A percentile compares a stretch with the other conserved stretches of the same genome.
Conservation (phyloP, 2,329 filamentous ascomycete species). For the Exophiala calicioides region DNA sequence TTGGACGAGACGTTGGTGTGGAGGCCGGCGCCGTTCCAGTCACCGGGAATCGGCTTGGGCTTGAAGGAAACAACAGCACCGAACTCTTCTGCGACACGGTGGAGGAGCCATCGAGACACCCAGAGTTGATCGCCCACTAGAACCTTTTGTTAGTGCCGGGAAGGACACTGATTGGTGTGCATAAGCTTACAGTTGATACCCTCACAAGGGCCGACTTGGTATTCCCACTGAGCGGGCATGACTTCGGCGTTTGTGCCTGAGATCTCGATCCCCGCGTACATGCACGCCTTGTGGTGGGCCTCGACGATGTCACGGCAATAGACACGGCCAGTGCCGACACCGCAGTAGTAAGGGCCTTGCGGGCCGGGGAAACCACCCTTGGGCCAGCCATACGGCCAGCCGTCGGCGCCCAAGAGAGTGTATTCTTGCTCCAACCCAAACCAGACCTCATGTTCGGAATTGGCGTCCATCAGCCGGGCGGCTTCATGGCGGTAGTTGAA, state of each 20-base stretch:
- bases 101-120: conserved; percentile 85
- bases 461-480: conserved; percentile 82
- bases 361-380: conserved; percentile 85
- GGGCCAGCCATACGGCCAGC: conserved; percentile 92
- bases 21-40: conserved; percentile 96
- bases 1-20: conserved; percentile 92
- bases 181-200: conserved; percentile 73
- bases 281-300: conserved; percentile 85
- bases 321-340: conserved; percentile 95
- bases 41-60: conserved; percentile 91
- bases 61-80: conserved; percentile 93
- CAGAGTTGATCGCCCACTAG: conserved; percentile 96
- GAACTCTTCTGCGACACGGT: conserved; percentile 93
- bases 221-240: conserved; percentile 98
- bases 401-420: conserved; percentile 81
- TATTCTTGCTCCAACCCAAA: conserved; percentile 99
- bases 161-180: background rate
- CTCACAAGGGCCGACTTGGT: conserved; percentile 87
- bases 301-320: conserved; percentile 98
- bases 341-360: conserved; percentile 95
- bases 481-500: conserved; percentile 97
- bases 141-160: conserved; percentile 32
- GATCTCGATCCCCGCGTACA: conserved; percentile 89
- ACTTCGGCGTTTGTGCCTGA: conserved; percentile 99
- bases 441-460: conserved; percentile 84